Percentiles rank a stretch among this genome's conserved stretches.
These are phyloP conservation scores for Lecanicillium sp. DNA, from an alignment of 2,329 filamentous ascomycete genomes.

Conservation along the genomic window DNA sequence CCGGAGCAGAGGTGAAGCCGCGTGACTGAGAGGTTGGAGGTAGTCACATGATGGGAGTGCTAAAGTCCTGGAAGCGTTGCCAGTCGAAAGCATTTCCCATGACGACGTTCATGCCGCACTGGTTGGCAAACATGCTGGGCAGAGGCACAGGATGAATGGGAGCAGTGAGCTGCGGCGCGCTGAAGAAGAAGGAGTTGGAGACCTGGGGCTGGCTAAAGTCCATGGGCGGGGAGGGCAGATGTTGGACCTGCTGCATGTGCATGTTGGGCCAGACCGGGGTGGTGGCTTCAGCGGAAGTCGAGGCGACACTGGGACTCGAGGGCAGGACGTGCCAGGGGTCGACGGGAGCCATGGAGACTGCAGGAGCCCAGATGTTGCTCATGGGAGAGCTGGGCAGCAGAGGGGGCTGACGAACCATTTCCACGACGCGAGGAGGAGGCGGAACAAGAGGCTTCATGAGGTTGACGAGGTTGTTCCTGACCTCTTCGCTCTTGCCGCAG, in stretches of 20 bases:
- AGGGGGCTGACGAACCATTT: constrained; percentile 80
- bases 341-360: constrained; percentile 62
- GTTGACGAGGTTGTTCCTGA: constrained; percentile 78
- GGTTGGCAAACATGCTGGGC: constrained; percentile 73
- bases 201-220: constrained; percentile 70
- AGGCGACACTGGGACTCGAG: constrained; percentile 76
- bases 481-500: constrained; percentile 84
- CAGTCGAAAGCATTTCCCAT: constrained; percentile 71
- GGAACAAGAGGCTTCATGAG: constrained; percentile 85
- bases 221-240: constrained; percentile 71
- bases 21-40: constrained; percentile 34
- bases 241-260: constrained; percentile 60
- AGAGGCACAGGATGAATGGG: constrained; percentile 73
- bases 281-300: constrained; percentile 61
- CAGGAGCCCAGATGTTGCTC: constrained; percentile 69
- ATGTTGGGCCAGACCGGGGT: constrained; percentile 75
- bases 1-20: constrained; percentile 39
- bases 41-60: constrained; percentile 75
- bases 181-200: constrained; percentile 71
- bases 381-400: constrained; percentile 77
- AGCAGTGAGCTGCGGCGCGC: constrained; percentile 66
- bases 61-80: constrained; percentile 80
- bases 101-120: constrained; percentile 73
- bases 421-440: constrained; percentile 79
- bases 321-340: constrained; percentile 89